phyloP scores from a whole-genome alignment of 1,139 yeast species.

The Hyphopichia khmerensis region DNA sequence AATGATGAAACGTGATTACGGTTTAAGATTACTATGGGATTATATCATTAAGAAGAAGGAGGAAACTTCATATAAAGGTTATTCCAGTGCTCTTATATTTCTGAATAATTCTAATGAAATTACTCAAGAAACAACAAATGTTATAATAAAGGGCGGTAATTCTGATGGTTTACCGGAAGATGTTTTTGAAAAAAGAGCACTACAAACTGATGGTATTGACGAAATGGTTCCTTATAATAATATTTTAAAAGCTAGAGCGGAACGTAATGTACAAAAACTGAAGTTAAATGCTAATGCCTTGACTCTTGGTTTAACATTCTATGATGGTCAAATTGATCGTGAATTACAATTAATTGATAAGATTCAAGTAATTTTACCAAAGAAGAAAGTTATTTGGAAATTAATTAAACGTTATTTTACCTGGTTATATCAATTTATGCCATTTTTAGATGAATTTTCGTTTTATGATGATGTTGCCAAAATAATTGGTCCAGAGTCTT shows the following conservation, averaged over 20 bases:
- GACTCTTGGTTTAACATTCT: conserved; percentile 29
- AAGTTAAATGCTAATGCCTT: conserved; percentile 17
- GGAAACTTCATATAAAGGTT: conserved; percentile 13
- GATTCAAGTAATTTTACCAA: conserved; percentile 32
- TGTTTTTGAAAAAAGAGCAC: conserved; percentile 29
- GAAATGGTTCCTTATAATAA: conserved; percentile 36
- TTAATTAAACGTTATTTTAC: conserved; percentile 30
- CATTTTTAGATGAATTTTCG: conserved; percentile 32
- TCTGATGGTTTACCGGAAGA: conserved; percentile 15
- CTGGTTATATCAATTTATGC: conserved; percentile 35
- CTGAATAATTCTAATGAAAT: conserved; percentile 15
- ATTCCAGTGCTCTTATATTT: conserved; percentile 17
- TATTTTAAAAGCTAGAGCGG: conserved; percentile 19
- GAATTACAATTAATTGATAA: conserved; percentile 32
- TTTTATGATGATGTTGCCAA: conserved; percentile 18
- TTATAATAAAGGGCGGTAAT: conserved; percentile 11
- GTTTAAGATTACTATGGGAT: conserved; percentile 34
- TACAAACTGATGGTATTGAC: conserved; percentile 36
- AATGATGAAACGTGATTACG: conserved; percentile 48
- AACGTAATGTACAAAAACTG: conserved; percentile 13
- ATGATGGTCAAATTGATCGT: conserved; percentile 27
- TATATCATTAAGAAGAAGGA: conserved; percentile 25
- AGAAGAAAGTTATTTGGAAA: conserved; percentile 30
- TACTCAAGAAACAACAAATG: conserved; percentile 24
- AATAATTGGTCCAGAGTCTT: conserved; percentile 23